Base-by-base conservation (phyloP, 202 grass and related monocot species). In the Cymbopogon flexuosus region DNA sequence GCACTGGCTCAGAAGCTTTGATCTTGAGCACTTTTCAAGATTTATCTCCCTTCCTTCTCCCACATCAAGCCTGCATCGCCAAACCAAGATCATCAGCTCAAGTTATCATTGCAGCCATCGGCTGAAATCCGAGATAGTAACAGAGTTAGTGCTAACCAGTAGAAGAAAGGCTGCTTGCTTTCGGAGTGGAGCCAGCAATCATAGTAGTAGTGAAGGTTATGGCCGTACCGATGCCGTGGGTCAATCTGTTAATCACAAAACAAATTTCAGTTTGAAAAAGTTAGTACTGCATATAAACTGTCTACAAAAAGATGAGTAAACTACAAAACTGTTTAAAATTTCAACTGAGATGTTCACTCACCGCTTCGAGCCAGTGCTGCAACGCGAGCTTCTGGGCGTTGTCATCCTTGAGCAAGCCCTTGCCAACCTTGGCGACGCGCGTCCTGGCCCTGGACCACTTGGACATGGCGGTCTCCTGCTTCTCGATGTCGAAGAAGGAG, bases 291-390 rank as follows among this genome's bases (percentile, higher is more conserved):
- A 12, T 43, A 43, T 12, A 12, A 0, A 13, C 12, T 45, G 42
- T 0, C 42, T 45, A 12, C 42, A 45, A 47, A 47, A 47, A 15
- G 13, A 47, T 47, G 45, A 47, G 43, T 46, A 14, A 42, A 11
- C 40, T 42, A n/a, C n/a, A n/a, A n/a, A n/a, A n/a, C n/a, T n/a
- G n/a, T n/a, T n/a, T n/a, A n/a, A n/a, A n/a, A n/a, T n/a, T n/a
- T n/a, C n/a, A n/a, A 4, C 11, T 13, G 43, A 14, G 12, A 46
- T 46, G 43, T 3, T 13, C 11, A 14, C 92, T 52, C 71, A 98
- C 96, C 61, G 96, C 96, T 75, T 98, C 96, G 1, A 98, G 96
- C 96, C 96, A 98, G 62, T 98, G 96, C 82, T 98, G 96, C 75
- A 98, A 24, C 0, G 96, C 90, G 1, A 98, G 90, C 72, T 98